Conservation (phyloP, 1,284 basidiomycete genomes). For the Somion occarium region DNA sequence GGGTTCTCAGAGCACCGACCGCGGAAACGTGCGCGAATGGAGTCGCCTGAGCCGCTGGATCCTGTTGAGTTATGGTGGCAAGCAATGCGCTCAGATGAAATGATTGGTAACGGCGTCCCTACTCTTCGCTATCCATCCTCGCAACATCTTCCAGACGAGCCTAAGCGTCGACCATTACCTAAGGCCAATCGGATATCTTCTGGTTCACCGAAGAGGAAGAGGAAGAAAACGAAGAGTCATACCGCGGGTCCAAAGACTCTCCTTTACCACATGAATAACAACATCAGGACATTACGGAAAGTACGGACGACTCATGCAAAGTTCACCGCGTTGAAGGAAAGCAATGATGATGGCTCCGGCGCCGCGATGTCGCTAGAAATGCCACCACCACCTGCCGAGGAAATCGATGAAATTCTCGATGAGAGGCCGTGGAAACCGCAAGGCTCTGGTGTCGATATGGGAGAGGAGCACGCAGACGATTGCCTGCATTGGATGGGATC, state of each 20-base stretch:
- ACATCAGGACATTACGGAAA: slow-evolving; percentile 66
- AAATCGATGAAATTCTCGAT: slow-evolving; percentile 42
- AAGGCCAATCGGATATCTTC: slow-evolving; percentile 29
- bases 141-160: slow-evolving; percentile 22
- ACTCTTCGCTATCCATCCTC: slow-evolving; percentile 43
- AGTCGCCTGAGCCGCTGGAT: slow-evolving; percentile 24
- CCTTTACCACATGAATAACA: slow-evolving; percentile 64
- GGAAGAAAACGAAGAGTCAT: slow-evolving; percentile 20
- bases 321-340: slow-evolving; percentile 52
- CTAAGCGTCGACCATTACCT: slow-evolving; percentile 2
- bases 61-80: slow-evolving; percentile 69
- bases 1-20: slow-evolving; percentile 32
- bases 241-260: slow-evolving; percentile 41
- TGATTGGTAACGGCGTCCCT: slow-evolving; percentile 65
- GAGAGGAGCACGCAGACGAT: slow-evolving; percentile 47
- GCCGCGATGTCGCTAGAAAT: slow-evolving; percentile 14
- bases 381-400: slow-evolving; percentile 22
- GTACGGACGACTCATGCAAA: slow-evolving; percentile 67
- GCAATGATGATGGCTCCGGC: slow-evolving; percentile 36
- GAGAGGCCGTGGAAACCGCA: slow-evolving; percentile 49
- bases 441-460: slow-evolving; percentile 36
- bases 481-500: slow-evolving; percentile 68
- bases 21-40: slow-evolving; percentile 38
- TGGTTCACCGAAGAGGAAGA: slow-evolving; percentile 26
- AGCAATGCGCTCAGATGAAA: slow-evolving; percentile 53